phyloP scores from a whole-genome alignment of 2,329 filamentous ascomycete genomes.

The Phyllosticta citriasiana region DNA sequence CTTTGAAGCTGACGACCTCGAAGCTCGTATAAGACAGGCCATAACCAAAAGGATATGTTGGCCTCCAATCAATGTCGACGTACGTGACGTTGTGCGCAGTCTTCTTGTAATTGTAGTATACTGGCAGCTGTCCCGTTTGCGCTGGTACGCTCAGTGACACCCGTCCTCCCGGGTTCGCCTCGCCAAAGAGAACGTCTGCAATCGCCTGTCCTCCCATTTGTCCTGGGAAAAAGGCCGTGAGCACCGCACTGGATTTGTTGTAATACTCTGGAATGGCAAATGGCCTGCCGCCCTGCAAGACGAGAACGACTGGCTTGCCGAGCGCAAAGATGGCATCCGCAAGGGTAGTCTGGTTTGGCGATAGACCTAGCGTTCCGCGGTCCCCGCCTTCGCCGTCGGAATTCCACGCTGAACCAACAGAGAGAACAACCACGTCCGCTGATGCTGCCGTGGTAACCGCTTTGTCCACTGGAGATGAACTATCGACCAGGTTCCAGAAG shows the following conservation, averaged over 20 bases:
- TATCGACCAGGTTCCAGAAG: slow-evolving; percentile 38
- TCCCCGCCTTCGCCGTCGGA: slow-evolving; percentile 37
- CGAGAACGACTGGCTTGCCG: slow-evolving; percentile 32
- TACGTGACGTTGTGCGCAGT: slow-evolving; percentile 56
- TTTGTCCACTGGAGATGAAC: slow-evolving; percentile 21
- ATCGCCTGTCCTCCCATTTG: slow-evolving; percentile 71
- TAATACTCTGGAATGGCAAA: slow-evolving; percentile 34
- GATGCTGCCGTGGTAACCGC: slow-evolving; percentile 27
- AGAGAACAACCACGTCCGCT: slow-evolving; percentile 31
- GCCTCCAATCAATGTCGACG: slow-evolving; percentile 30
- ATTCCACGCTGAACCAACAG: slow-evolving; percentile 36
- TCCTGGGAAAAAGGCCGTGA: slow-evolving; percentile 28
- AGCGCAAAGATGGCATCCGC: slow-evolving; percentile 29
- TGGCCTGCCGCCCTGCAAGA: slow-evolving; percentile 34
- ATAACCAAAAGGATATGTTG: slow-evolving; percentile 78
- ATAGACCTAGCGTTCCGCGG: slow-evolving; percentile 28
- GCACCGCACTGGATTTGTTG: slow-evolving; percentile 28
- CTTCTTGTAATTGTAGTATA: slow-evolving; percentile 83
- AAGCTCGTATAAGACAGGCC: slow-evolving; percentile 76
- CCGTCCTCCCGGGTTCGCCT: slow-evolving; percentile 65
- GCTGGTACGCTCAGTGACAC: slow-evolving; percentile 80
- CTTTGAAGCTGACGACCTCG: slow-evolving; percentile 35
- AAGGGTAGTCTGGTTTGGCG: slow-evolving; percentile 29
- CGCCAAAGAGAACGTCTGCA: slow-evolving; percentile 68
- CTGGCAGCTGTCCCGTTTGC: slow-evolving; percentile 60